These are phyloP conservation scores for Dorcoceras hygrometricum DNA, from an alignment of 257 asterid genomes.

Conservation along the genomic window DNA sequence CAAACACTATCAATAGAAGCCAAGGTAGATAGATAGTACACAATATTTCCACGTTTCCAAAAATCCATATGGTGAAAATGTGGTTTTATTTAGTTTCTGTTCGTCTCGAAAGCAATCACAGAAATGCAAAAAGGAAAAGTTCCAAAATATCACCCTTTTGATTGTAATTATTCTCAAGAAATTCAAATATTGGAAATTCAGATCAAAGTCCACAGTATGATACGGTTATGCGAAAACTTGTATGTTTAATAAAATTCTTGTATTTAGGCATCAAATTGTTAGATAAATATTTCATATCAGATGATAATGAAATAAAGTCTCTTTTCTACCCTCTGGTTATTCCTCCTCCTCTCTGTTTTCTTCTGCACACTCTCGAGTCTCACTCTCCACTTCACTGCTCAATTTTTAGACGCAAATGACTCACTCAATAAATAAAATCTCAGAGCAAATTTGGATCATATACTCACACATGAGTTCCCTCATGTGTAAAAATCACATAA, in stretches of 20 bases:
- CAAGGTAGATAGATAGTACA: slow-evolving; percentile 15
- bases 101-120: background rate
- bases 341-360: background rate
- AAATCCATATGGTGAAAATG: background rate
- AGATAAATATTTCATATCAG: background rate
- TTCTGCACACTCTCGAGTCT: background rate
- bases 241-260: background rate
- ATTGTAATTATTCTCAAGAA: background rate
- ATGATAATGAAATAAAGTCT: too few species aligned
- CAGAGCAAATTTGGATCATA: background rate
- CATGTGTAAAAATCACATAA: background rate
- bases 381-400: background rate
- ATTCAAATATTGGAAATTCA: too few species aligned
- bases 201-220: background rate
- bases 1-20: slow-evolving; percentile 9
- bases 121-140: slow-evolving; percentile 12
- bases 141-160: slow-evolving; percentile 7
- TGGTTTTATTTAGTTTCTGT: background rate
- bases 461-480: background rate
- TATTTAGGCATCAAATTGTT: too few species aligned
- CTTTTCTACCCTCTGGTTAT: background rate
- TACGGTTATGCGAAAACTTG: background rate
- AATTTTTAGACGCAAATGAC: background rate
- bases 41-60: slow-evolving; percentile 3
- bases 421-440: background rate